These are phyloP conservation scores for Thymus mandschuricus DNA, from an alignment of 257 asterid species.

Conservation along the genomic window DNA sequence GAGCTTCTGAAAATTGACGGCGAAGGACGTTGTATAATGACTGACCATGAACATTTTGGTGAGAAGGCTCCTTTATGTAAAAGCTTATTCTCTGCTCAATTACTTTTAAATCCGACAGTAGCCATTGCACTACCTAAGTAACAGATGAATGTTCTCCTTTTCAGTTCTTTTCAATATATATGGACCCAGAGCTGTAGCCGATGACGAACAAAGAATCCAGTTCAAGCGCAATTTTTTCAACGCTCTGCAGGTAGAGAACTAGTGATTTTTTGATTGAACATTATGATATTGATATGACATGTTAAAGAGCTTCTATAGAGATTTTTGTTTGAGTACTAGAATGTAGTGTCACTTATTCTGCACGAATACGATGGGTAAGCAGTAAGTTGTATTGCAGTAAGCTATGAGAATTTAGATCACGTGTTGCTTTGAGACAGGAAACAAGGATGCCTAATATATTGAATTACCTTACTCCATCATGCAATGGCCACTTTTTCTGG, in stretches of 20 bases:
- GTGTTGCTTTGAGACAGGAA: neutral
- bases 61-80: constrained; percentile 29
- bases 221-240: constrained; percentile 72
- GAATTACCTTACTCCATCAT: neutral
- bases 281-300: constrained; percentile 7
- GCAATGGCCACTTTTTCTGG: constrained; percentile 6
- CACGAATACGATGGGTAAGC: neutral
- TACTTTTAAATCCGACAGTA: neutral
- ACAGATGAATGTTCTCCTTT: constrained; percentile 33
- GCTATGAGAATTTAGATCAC: neutral
- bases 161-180: constrained; percentile 94
- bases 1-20: constrained; percentile 82
- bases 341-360: neutral
- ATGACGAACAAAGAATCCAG: constrained; percentile 75
- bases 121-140: neutral
- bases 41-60: constrained; percentile 94
- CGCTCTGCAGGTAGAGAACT: constrained; percentile 66
- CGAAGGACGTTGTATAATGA: constrained; percentile 94
- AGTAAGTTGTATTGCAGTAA: neutral
- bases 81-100: constrained; percentile 5
- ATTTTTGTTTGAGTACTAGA: neutral
- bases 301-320: neutral
- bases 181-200: constrained; percentile 85
- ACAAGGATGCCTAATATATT: neutral
- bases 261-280: constrained; percentile 17